Evolutionary conservation across 2,329 filamentous ascomycete genomes (phyloP), one percentile per base, ranked within the genome.

Genomic region (Claviceps citrina): DNA sequence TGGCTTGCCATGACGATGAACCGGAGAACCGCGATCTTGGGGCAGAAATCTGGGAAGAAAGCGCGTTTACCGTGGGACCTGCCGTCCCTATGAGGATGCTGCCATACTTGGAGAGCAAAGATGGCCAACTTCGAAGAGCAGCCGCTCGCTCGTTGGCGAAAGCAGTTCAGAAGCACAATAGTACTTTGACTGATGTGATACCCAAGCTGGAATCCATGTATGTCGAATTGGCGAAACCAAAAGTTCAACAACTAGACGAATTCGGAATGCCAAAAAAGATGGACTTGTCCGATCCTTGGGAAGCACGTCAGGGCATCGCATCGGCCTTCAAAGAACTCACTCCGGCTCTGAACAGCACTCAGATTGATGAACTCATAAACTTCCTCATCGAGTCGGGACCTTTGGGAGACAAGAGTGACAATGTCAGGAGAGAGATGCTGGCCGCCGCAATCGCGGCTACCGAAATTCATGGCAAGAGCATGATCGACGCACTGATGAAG

Each of bases 241-340:
- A 81, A 43, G 74, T 81, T 35, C 84, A 86, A 9, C 78, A 89
- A 51, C 77, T 89, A 30, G 89, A 98, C 55, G 81, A 89, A 47
- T 96, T 85, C 55, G 91, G 93, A 40, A 94, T 98, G 83, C 83
- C 85, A 3, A 81, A 78, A 53, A 96, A 93, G 62, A 78, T 81
- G 54, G 84, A 96, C 48, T 66, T 86, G 9, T 73, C 81, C 5
- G 91, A 98, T 60, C 82, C 81, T 2, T 98, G 89, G 89, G 86
- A 95, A 58, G 75, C 76, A 10, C 75, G 93, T 48, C 87, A 93
- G 53, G 91, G 91, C 40, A 80, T 95, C 51, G 89, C 85, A 7
- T 70, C 86, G 18, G 80, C 86, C 2, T 93, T 94, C 63, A 84
- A 78, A 57, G 82, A 91, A 50, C 71, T 98, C 47, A 77, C 84